Base-by-base conservation (phyloP, 2,329 filamentous ascomycete species). In the Arthroderma sp. region DNA sequence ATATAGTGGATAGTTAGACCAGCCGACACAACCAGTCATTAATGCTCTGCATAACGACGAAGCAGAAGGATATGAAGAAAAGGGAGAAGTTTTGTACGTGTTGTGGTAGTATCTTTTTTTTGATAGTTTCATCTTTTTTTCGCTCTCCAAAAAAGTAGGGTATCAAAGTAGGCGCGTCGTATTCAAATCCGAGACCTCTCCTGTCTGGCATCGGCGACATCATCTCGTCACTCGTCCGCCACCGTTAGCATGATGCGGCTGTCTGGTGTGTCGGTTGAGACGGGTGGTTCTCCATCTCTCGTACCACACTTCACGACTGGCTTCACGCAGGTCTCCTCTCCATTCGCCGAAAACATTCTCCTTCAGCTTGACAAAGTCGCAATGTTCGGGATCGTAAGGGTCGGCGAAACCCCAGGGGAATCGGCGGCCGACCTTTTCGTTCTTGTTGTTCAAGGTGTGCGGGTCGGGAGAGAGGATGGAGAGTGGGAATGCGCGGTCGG, bases 321-420 rank as follows among this genome's bases (percentile, higher is more conserved):
- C 87, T 71, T 95, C 89, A 60, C 91, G 86, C 60, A 98, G 78
- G 69, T 98, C 93, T 44, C 81, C 81, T 54, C 91, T 86, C 93
- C 93, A 98, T 67, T 97, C 91, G 63, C 78, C 84, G 71, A 98
- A 98, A 33, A 98, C 87, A 6, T 86, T 85, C 59, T 97, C 91
- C 74, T 93, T 93, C 63, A 98, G 80, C 61, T 86, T 85, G 57
- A 87, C 78, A 71, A 96, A 98, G 73, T 98, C 93, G 74, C 93
- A 98, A 74, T 98, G 93, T 65, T 87, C 82, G 31, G 84, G 79
- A 66, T 97, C 85, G 76, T 93, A 91, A 0, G 93, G 93, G 67
- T 97, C 89, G 3, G 93, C 93, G 65, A 96, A 94, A 5, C 93
- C 93, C 93, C 93, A 98, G 0, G 93, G 88, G 70, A 97, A 98